Percentiles rank a stretch among this genome's conserved stretches.
Conservation (phyloP, 345 rosid species). For the Salix suchowensis region DNA sequence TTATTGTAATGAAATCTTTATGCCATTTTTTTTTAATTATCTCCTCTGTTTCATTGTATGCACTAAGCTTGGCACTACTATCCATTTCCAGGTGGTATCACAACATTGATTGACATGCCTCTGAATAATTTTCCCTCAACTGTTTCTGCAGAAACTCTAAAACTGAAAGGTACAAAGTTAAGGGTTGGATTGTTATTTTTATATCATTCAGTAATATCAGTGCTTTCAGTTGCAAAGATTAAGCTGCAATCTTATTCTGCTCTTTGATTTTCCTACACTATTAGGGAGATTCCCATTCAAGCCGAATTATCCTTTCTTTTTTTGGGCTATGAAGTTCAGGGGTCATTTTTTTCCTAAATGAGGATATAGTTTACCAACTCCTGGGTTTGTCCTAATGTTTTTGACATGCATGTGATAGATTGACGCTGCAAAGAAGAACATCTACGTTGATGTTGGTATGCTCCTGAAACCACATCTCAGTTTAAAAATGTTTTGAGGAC, state of each 20-base stretch:
- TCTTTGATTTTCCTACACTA: not conserved
- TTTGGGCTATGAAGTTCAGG: not conserved
- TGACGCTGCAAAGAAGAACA: slow-evolving; percentile 69
- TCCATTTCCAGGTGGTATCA: slow-evolving; percentile 61
- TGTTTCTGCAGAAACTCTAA: slow-evolving; percentile 67
- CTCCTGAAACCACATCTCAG: slow-evolving; percentile 17
- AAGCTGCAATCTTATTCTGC: not conserved
- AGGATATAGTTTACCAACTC: slow-evolving; percentile 2
- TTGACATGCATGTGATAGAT: slow-evolving; percentile 35
- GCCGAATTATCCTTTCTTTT: not conserved
- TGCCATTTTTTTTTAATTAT: not conserved
- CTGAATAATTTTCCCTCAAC: slow-evolving; percentile 78
- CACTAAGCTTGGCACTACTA: not conserved
- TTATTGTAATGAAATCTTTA: not conserved
- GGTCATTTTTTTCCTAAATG: not conserved
- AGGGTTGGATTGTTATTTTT: not conserved
- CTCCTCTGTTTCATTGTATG: not conserved
- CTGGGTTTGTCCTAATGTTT: slow-evolving; percentile 6
- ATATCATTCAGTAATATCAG: not conserved
- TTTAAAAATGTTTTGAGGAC: slow-evolving; percentile 13
- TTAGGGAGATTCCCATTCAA: not conserved
- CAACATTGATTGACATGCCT: slow-evolving; percentile 91
- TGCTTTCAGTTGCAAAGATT: not conserved
- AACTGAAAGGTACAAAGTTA: slow-evolving; percentile 57
- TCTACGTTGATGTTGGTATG: slow-evolving; percentile 85